Conservation (phyloP, 139 green algal species). For the Trebouxia sp. region DNA sequence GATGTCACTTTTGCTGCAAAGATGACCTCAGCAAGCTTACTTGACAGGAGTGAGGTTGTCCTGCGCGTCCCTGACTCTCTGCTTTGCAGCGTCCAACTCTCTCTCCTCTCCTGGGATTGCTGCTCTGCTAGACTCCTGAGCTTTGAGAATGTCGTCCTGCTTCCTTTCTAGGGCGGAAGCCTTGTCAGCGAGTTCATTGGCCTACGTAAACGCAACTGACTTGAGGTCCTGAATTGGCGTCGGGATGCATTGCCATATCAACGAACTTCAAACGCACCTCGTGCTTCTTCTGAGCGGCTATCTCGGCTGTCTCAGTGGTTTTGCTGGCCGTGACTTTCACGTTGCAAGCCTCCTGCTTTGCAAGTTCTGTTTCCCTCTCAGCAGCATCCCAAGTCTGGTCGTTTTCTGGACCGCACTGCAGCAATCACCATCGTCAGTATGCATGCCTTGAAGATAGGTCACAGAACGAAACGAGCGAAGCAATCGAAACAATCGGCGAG, state of each 20-base stretch:
- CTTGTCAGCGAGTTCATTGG: constrained; percentile 1
- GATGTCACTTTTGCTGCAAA: too few species aligned
- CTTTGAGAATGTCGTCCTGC: neutral
- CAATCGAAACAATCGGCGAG: neutral
- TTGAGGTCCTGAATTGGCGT: too few species aligned
- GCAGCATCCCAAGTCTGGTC: neutral
- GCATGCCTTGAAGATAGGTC: neutral
- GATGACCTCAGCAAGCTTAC: neutral
- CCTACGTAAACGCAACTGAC: too few species aligned
- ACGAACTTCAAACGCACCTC: constrained; percentile 5
- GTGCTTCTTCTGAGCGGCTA: constrained; percentile 4
- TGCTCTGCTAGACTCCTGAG: neutral
- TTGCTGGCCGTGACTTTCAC: constrained; percentile 5
- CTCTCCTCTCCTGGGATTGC: constrained; percentile 6
- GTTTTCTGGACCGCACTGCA: constrained; percentile 19
- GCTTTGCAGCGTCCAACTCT: constrained; percentile 9
- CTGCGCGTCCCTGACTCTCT: constrained; percentile 5
- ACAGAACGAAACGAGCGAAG: neutral
- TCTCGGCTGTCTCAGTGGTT: constrained; percentile 1
- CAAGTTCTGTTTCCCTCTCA: constrained; percentile 11
- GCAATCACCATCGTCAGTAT: neutral
- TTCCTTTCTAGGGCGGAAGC: neutral
- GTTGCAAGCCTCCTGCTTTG: constrained; percentile 20
- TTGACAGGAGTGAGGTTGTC: constrained; percentile 3
- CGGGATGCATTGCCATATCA: too few species aligned